Evolutionary conservation across 345 rosid genomes (phyloP), one percentile per base, ranked within the genome.

Genomic region (Rubroshorea leprosula): DNA sequence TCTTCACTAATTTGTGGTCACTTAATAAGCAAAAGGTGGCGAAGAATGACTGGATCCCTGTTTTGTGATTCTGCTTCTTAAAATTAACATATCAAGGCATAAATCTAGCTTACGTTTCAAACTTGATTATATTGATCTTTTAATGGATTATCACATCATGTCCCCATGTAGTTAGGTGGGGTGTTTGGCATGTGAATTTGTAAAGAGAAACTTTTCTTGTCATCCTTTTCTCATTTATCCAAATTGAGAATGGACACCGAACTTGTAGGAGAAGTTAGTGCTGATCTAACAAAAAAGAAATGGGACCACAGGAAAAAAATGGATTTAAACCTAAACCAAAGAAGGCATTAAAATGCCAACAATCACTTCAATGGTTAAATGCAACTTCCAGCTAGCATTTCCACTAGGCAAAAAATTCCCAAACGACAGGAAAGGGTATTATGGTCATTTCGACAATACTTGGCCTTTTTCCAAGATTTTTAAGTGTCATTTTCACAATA

Each of bases 261-360:
- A 75, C 81, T 74, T 75, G 65, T 45, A 64, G 48, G 57, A 66
- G 62, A 78, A 64, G 76, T 66, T 66, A 65, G 72, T 50, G 66
- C 51, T 5, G 39, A 55, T 55, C 62, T 25, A 10, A 16, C 41
- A 35, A 1, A 35, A 35, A 52, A 23, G 41, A 69, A 61, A 74
- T 76, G 83, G 89, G 84, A 64, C 80, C 89, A 80, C 51, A 35
- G 41, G 41, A 35, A 10, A 35, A 35, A 13, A 35, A 6, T 35
- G 7, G 41, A 35, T 35, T 6, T 60, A 58, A 44, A 66, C 68
- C 66, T 58, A 66, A n/a, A n/a, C n/a, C n/a, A n/a, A n/a, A n/a
- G n/a, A n/a, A n/a, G n/a, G n/a, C n/a, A n/a, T n/a, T n/a, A n/a
- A n/a, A n/a, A 35, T 35, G 41, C 12, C 41, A 2, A 35, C 41